Percentiles rank a stretch among this genome's conserved stretches.
phyloP scores from a whole-genome alignment of 805 yeast genomes.

The Blastobotrys chiropterorum region DNA sequence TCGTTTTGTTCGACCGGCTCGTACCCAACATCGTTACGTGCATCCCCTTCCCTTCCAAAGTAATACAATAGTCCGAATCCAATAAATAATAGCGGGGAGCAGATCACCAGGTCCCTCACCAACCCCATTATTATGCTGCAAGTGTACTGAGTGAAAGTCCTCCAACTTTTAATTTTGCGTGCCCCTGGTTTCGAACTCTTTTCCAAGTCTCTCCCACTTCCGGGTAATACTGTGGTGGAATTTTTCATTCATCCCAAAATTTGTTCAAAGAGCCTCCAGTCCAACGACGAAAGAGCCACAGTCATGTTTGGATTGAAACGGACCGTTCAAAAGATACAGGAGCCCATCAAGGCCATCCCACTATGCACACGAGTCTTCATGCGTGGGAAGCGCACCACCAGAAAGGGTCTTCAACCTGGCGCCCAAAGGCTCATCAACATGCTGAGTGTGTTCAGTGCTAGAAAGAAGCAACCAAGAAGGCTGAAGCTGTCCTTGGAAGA shows the following conservation, averaged over 20 bases:
- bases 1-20: neutral
- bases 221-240: too few relatives aligned
- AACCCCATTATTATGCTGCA: too few relatives aligned
- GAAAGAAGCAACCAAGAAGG: constrained; percentile 80
- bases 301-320: neutral
- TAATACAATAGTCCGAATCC: constrained; percentile 2
- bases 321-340: neutral
- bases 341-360: neutral
- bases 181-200: neutral
- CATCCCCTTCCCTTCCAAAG: too few relatives aligned
- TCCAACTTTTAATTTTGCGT: neutral
- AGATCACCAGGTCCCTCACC: constrained; percentile 6
- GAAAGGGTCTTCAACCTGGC: constrained; percentile 38
- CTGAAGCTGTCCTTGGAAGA: constrained; percentile 75
- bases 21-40: neutral
- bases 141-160: too few relatives aligned
- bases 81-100: constrained; percentile 5
- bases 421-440: constrained; percentile 47
- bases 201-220: neutral
- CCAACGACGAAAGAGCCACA: neutral
- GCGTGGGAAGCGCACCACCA: constrained; percentile 47
- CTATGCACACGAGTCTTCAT: constrained; percentile 21
- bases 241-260: too few relatives aligned
- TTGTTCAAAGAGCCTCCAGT: too few relatives aligned
- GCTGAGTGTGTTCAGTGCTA: constrained; percentile 78